Base-by-base conservation (phyloP, 345 rosid genomes). In the Moringa oleifera region DNA sequence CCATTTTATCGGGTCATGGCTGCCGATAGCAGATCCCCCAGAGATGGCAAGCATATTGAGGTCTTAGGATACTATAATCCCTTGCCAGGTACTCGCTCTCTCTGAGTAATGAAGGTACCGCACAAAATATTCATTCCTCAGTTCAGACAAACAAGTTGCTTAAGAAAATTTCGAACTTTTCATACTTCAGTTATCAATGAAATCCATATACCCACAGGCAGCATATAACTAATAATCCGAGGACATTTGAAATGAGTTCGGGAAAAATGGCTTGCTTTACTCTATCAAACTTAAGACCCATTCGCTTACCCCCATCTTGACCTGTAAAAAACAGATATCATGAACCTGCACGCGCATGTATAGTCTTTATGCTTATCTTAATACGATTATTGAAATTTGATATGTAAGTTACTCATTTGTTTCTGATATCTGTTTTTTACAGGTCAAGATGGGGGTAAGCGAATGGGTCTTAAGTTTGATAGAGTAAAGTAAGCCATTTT, bases 371-470 rank as follows among this genome's bases (percentile, higher is more conserved):
- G n/a, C n/a, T n/a, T n/a, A n/a, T n/a, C n/a, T n/a, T n/a, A n/a
- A n/a, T n/a, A n/a, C n/a, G n/a, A n/a, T n/a, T n/a, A n/a, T n/a
- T n/a, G n/a, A n/a, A n/a, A n/a, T n/a, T 33, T 33, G 37, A 33
- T 11, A 4, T 33, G 37, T 11, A 33, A 33, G 37, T 7, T 59
- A 36, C 11, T 15, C 2, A 41, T 41, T 41, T 15, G 12, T 41
- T 15, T 4, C 3, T 41, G 1, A 41, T 41, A 41, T 41, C 47
- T 11, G n/a, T 2, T 22, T 51, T n/a, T 7, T 36, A 22, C 71
- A 94, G 95, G 96, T 66, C 96, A 86, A 74, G 99, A 86, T 65
- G 89, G 96, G 20, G 96, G 96, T 57, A 94, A 94, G 75, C 67
- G 97, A 52, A 88, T 94, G 97, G 95, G 99, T 62, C 82, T 88